phyloP scores from a whole-genome alignment of 352 stramenopile genomes.

The Globisporangium camurandrum region DNA sequence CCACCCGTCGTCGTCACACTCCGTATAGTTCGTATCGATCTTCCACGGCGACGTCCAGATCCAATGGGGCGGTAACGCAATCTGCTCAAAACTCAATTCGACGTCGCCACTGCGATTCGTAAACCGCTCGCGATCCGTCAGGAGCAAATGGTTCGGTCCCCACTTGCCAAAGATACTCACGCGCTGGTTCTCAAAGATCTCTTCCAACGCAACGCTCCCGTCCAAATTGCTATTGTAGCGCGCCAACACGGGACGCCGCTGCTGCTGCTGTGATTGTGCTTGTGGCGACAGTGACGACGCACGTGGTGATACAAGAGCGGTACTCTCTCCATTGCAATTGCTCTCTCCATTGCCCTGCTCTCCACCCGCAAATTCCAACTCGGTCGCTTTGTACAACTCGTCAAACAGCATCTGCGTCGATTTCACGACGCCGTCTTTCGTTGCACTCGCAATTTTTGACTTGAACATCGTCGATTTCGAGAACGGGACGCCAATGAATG shows the following conservation, averaged over 20 bases:
- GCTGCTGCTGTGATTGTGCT: background rate
- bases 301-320: no score
- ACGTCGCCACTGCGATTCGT: slow-evolving; percentile 77
- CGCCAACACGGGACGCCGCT: slow-evolving; percentile 24
- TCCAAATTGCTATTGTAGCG: slow-evolving; percentile 65
- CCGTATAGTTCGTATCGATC: slow-evolving; percentile 84
- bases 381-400: slow-evolving; percentile 35
- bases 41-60: slow-evolving; percentile 82
- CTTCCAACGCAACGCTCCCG: slow-evolving; percentile 69
- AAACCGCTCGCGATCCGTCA: slow-evolving; percentile 73
- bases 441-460: slow-evolving; percentile 71
- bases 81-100: slow-evolving; percentile 71
- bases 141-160: slow-evolving; percentile 76
- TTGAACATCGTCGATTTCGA: slow-evolving; percentile 83
- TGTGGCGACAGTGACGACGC: no score
- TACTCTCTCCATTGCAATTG: no score
- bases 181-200: slow-evolving; percentile 87
- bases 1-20: slow-evolving; percentile 85
- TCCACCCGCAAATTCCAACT: slow-evolving; percentile 14
- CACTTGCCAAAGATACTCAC: slow-evolving; percentile 86
- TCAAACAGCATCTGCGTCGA: slow-evolving; percentile 48
- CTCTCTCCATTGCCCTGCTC: background rate
- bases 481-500: slow-evolving; percentile 71
- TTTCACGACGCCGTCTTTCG: slow-evolving; percentile 60
- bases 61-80: slow-evolving; percentile 65